Conservation (phyloP, 495 filamentous ascomycete genomes). For the Halenospora varia region DNA sequence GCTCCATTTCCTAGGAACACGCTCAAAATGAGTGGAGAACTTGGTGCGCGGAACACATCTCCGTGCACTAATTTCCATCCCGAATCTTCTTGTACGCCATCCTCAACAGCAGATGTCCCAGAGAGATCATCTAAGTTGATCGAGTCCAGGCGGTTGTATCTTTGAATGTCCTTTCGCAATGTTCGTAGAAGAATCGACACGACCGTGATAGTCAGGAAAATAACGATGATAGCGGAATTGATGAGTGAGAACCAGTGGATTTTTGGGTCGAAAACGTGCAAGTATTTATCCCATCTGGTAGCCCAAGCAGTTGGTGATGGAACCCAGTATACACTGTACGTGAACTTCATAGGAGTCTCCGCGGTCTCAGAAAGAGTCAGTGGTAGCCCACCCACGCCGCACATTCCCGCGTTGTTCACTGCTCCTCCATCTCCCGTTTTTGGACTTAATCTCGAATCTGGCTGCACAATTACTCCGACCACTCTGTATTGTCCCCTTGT, state of each 20-base stretch:
- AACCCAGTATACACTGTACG: slow-evolving; percentile 86
- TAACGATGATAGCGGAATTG: slow-evolving; percentile 89
- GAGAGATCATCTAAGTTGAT: slow-evolving; percentile 82
- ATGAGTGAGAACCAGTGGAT: slow-evolving; percentile 98
- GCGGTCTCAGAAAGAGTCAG: slow-evolving; percentile 60
- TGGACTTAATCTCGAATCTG: slow-evolving; percentile 63
- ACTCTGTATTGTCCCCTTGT: slow-evolving; percentile 68
- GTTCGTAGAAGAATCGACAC: slow-evolving; percentile 82
- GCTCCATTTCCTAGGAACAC: slow-evolving; percentile 90
- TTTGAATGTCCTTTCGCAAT: slow-evolving; percentile 86
- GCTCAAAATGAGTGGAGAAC: slow-evolving; percentile 76
- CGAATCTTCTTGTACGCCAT: slow-evolving; percentile 94
- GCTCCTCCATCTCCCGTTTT: slow-evolving; percentile 50
- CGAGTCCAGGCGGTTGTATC: slow-evolving; percentile 89
- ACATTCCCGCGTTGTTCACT: slow-evolving; percentile 54
- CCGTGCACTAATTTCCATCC: slow-evolving; percentile 98
- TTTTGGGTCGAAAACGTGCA: slow-evolving; percentile 91
- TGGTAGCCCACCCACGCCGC: slow-evolving; percentile 46
- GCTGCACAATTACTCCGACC: slow-evolving; percentile 85
- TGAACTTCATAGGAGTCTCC: slow-evolving; percentile 74
- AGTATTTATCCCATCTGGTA: slow-evolving; percentile 95
- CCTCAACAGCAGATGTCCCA: slow-evolving; percentile 71
- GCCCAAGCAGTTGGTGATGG: slow-evolving; percentile 82
- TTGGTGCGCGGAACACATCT: slow-evolving; percentile 90
- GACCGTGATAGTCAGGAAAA: slow-evolving; percentile 87